Evolutionary conservation across 345 rosid genomes (phyloP).

Genomic region (Gossypium rotundifolium): DNA sequence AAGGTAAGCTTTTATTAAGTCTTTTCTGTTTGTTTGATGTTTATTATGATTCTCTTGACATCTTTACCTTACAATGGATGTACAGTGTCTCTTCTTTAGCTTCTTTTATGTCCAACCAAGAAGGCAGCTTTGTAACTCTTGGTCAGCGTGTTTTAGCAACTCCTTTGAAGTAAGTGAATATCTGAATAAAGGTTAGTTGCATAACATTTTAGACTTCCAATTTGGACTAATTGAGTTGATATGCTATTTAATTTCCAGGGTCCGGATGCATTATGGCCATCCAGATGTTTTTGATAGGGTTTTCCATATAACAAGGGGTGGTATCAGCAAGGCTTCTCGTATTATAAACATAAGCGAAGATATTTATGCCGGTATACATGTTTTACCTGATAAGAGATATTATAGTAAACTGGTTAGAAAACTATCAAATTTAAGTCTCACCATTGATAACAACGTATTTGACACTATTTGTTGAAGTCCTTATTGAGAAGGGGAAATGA

Average conservation of each 20-base stretch:
- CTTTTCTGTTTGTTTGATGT: constrained; percentile 3
- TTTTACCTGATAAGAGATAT: constrained; percentile 1
- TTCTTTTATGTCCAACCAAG: constrained; percentile 94
- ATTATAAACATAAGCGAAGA: constrained; percentile 97
- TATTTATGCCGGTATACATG: constrained; percentile 66
- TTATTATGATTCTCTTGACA: neutral
- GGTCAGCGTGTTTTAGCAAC: constrained; percentile 96
- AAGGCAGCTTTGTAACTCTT: constrained; percentile 85
- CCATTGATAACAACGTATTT: neutral
- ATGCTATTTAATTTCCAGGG: constrained; percentile 37
- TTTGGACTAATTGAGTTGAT: constrained; percentile 6
- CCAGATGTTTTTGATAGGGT: constrained; percentile 98
- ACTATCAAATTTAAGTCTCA: neutral
- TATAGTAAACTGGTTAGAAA: neutral
- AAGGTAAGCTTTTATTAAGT: constrained; percentile 40
- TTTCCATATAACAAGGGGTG: constrained; percentile 96
- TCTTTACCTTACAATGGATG: constrained; percentile 9
- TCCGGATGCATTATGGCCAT: constrained; percentile 99
- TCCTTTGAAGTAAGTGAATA: constrained; percentile 75
- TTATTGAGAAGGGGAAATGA: neutral
- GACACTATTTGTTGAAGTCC: neutral
- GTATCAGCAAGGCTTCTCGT: constrained; percentile 99
- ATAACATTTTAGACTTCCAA: constrained; percentile 6
- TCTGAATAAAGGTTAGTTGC: neutral
- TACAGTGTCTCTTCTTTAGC: constrained; percentile 98